Evolutionary conservation across 2,329 filamentous ascomycete genomes (phyloP).

Genomic region (Madurella fahalii): DNA sequence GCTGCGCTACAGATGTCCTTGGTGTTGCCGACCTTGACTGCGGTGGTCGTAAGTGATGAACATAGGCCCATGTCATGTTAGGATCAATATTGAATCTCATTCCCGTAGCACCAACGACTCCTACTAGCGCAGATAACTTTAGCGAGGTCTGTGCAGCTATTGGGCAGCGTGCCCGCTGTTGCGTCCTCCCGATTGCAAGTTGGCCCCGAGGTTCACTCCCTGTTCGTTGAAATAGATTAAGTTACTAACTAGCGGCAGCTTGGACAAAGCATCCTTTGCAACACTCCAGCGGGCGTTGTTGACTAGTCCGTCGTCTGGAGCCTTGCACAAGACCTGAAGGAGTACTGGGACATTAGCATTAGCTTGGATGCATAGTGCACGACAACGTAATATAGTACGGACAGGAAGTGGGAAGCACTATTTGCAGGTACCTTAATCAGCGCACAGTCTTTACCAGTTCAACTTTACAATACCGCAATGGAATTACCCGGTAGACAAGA

Average conservation of each 20-base stretch:
- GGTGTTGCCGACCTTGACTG: constrained; percentile 56
- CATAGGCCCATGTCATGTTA: background rate
- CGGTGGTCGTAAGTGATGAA: constrained; percentile 42
- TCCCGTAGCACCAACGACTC: constrained; percentile 18
- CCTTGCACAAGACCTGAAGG: too few relatives aligned
- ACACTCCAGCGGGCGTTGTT: constrained; percentile 29
- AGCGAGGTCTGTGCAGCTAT: constrained; percentile 41
- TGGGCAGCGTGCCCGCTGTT: constrained; percentile 56
- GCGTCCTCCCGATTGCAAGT: constrained; percentile 46
- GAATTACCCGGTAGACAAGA: too few relatives aligned
- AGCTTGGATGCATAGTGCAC: too few relatives aligned
- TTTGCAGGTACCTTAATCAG: too few relatives aligned
- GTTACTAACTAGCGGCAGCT: constrained; percentile 21
- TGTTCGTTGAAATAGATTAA: background rate
- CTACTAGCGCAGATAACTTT: constrained; percentile 24
- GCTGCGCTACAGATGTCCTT: constrained; percentile 60
- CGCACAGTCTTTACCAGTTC: too few relatives aligned
- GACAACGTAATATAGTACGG: background rate
- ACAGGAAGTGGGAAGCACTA: background rate
- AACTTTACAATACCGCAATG: too few relatives aligned
- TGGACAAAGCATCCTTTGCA: constrained; percentile 33
- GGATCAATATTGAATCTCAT: background rate
- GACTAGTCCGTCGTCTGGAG: constrained; percentile 11
- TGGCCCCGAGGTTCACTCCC: too few relatives aligned
- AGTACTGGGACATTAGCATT: too few relatives aligned